Percentiles rank a stretch among this genome's conserved stretches.
phyloP scores from a whole-genome alignment of 768 basidiomycete species.

The Serendipita indica region DNA sequence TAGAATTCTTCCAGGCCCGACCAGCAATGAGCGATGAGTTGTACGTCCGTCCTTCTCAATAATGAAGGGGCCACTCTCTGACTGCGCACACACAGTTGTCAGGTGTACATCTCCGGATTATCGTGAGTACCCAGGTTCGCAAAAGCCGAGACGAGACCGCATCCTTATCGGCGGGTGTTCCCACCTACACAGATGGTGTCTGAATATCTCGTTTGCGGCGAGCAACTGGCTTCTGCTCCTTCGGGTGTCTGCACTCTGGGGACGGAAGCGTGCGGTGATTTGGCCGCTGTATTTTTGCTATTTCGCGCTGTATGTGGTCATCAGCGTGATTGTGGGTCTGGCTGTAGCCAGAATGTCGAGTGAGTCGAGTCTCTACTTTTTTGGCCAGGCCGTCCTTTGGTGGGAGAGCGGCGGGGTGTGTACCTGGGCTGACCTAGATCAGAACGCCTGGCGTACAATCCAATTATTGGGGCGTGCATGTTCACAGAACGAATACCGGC shows the following conservation, averaged over 20 bases:
- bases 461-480: background rate
- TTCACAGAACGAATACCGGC: background rate
- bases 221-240: conserved; percentile 4
- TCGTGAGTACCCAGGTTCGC: too few relatives aligned
- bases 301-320: background rate
- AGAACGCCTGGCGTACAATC: background rate
- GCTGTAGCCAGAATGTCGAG: background rate
- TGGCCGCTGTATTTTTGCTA: background rate
- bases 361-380: background rate
- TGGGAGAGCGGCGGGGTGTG: too few relatives aligned
- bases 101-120: background rate
- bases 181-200: background rate
- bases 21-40: background rate
- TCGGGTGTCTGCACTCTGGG: background rate
- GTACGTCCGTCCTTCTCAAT: too few relatives aligned
- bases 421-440: too few relatives aligned
- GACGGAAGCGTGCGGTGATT: background rate
- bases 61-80: background rate
- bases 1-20: background rate
- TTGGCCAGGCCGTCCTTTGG: background rate
- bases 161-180: background rate
- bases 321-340: background rate
- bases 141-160: too few relatives aligned
- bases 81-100: background rate
- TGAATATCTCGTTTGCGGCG: background rate